Base-by-base conservation (phyloP, 768 basidiomycete species). In the Tylopilus sp. region DNA sequence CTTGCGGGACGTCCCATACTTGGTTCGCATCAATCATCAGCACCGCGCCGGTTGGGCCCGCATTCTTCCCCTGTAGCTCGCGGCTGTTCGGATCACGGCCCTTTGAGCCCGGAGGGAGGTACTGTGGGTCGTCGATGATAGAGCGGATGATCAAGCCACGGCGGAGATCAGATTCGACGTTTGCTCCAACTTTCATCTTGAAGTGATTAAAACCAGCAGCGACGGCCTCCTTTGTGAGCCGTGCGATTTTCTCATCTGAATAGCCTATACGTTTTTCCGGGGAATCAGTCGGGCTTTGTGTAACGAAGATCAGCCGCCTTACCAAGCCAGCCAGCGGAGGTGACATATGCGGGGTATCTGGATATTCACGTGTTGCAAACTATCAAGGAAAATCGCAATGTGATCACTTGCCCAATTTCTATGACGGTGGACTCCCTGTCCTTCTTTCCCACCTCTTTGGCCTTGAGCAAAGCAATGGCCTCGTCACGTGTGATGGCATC, bases 11-110 rank as follows among this genome's bases (percentile, higher is more conserved):
- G 59, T 95, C 94, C 91, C 91, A 95, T 6, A 95, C 88, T 70
- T 97, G 95, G 71, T 98, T 98, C 35, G 95, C 89, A 69, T 98
- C 95, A 55, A 98, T 90, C 95, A 98, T 98, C 41, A 98, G 75
- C 40, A 98, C 95, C 28, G 87, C 82, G 5, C 95, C 95, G 0
- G 93, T 93, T 10, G 92, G 92, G 6, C 95, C 92, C 4, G 94
- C 92, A 57, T 97, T 97, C 79, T 97, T 98, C 4, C 86, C 91
- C 36, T 73, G 78, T 30, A 97, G 73, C 39, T 75, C 87, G 43
- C 78, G 74, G 52, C 79, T 72, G 40, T 74, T 73, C 18, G 84
- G 82, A 65, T 88, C 82, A 44, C 82, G 80, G 28, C 79, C 78
- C 47, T 74, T 67, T 11, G 71, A 61, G 9, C 78, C 82, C 0